Conservation (phyloP, 2,329 filamentous ascomycete genomes). For the Ophiosphaerella herpotricha region DNA sequence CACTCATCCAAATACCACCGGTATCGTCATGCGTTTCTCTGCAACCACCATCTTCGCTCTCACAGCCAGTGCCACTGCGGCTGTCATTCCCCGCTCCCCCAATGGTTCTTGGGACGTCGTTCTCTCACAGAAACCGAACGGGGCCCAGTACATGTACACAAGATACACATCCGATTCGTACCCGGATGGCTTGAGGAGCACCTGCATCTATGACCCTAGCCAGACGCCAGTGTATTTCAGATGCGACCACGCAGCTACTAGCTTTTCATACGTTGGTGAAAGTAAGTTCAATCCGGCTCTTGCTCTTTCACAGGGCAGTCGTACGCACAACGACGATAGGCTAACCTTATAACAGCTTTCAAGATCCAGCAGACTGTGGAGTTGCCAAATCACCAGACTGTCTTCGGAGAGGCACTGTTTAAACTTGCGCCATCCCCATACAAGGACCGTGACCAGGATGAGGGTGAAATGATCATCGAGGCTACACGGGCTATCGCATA, state of each 20-base stretch:
- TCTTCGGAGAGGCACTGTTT: no score
- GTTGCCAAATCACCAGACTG: background rate
- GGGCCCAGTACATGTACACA: background rate
- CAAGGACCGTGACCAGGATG: no score
- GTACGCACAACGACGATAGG: background rate
- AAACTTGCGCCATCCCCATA: no score
- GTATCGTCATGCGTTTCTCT: slow-evolving; percentile 3
- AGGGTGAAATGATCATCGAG: no score
- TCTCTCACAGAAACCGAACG: background rate
- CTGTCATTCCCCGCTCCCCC: background rate
- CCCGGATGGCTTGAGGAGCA: slow-evolving; percentile 3
- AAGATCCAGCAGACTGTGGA: background rate
- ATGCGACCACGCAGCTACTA: slow-evolving; percentile 1
- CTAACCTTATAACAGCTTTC: background rate
- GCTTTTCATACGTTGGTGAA: slow-evolving; percentile 1
- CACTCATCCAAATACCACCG: background rate
- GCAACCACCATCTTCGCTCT: slow-evolving; percentile 1
- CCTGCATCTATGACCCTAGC: slow-evolving; percentile 1
- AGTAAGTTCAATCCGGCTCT: background rate
- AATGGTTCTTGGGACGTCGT: background rate
- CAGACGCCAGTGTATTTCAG: background rate
- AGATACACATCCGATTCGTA: background rate
- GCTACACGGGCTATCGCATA: no score
- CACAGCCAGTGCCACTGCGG: slow-evolving; percentile 4
- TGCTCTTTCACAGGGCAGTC: background rate